A percentile compares a stretch with the other conserved stretches of the same genome.
phyloP scores from a whole-genome alignment of 176 grass and related monocot species.

The Oropetium thomaeum region DNA sequence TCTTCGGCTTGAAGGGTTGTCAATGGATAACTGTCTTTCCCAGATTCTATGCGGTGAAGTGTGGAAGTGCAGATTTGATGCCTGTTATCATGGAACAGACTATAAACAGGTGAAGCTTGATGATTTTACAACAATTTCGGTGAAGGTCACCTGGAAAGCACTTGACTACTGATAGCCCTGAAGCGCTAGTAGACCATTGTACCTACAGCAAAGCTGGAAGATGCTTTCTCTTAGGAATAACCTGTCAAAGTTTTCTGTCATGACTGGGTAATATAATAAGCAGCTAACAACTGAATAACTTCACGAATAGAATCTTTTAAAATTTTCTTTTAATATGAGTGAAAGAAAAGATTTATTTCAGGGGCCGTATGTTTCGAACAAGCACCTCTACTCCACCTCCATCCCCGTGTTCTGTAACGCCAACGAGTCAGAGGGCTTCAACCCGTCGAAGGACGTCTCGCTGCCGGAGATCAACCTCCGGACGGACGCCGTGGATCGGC shows the following conservation, averaged over 20 bases:
- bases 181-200: not conserved
- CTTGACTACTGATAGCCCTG: not conserved
- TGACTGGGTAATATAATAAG: too few relatives aligned
- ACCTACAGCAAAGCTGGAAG: not conserved
- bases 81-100: slow-evolving; percentile 2
- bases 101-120: not conserved
- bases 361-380: slow-evolving; percentile 67
- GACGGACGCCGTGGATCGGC: slow-evolving; percentile 31
- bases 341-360: slow-evolving; percentile 10
- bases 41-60: not conserved
- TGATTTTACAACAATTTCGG: not conserved
- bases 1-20: slow-evolving; percentile 5
- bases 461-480: slow-evolving; percentile 78
- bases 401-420: slow-evolving; percentile 88
- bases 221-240: too few relatives aligned
- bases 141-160: slow-evolving; percentile 20
- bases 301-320: too few relatives aligned
- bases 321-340: too few relatives aligned
- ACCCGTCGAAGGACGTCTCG: slow-evolving; percentile 61
- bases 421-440: slow-evolving; percentile 90
- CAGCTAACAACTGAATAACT: too few relatives aligned
- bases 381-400: slow-evolving; percentile 47
- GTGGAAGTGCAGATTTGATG: not conserved
- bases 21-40: not conserved
- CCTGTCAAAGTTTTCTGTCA: too few relatives aligned